Evolutionary conservation across 768 basidiomycete species (phyloP).

Genomic region (Boletus subparvulus): DNA sequence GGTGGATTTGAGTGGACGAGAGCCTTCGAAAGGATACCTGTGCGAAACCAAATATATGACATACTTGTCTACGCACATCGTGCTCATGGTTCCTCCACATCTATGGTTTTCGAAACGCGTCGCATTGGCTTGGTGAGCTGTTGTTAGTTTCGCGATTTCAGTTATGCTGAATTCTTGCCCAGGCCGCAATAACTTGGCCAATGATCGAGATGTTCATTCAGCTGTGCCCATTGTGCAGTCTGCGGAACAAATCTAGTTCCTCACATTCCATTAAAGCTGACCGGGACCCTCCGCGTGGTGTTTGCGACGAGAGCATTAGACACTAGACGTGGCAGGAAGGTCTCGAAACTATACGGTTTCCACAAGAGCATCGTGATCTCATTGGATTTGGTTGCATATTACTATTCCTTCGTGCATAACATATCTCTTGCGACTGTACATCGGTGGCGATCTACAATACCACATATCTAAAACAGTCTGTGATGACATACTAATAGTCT

Average conservation of each 20-base stretch:
- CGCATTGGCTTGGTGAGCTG: conserved; percentile 59
- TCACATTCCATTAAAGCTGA: conserved; percentile 22
- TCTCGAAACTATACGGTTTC: background rate
- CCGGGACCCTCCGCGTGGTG: conserved; percentile 5
- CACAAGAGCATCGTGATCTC: background rate
- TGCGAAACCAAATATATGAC: conserved; percentile 67
- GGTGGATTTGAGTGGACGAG: conserved; percentile 34
- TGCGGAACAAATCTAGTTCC: conserved; percentile 37
- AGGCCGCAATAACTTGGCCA: conserved; percentile 71
- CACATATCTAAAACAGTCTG: conserved; percentile 6
- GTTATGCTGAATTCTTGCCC: conserved; percentile 5
- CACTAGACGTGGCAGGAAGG: background rate
- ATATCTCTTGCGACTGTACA: conserved; percentile 12
- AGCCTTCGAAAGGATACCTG: conserved; percentile 62
- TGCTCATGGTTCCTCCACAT: conserved; percentile 50
- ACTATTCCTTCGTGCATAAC: conserved; percentile 14
- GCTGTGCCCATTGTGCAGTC: conserved; percentile 55
- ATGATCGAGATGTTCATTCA: conserved; percentile 68
- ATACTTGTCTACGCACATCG: conserved; percentile 66
- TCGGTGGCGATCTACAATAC: conserved; percentile 7
- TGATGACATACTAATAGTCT: background rate
- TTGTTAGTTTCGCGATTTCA: background rate
- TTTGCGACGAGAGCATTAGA: conserved; percentile 25
- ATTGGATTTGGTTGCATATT: conserved; percentile 3
- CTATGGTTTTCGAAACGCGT: conserved; percentile 56